phyloP scores from a whole-genome alignment of 1,139 yeast genomes.

The Dujonia santamariae region DNA sequence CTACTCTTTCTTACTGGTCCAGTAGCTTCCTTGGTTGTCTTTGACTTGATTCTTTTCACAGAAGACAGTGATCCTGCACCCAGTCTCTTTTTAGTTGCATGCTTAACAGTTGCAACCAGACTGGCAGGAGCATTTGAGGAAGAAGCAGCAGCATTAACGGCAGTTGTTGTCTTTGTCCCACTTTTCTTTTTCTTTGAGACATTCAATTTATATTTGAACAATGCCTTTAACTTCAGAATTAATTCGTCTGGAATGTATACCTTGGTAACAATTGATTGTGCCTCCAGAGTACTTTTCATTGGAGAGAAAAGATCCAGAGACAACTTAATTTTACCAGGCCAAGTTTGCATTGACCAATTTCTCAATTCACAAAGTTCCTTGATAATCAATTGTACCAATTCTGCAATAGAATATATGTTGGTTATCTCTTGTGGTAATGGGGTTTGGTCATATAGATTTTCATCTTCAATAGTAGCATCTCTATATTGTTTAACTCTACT shows the following conservation, averaged over 20 bases:
- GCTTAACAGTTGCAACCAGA: neutral
- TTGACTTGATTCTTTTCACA: neutral
- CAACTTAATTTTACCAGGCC: conserved; percentile 75
- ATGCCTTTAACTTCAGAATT: conserved; percentile 25
- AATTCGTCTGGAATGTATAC: conserved; percentile 48
- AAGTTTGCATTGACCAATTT: conserved; percentile 71
- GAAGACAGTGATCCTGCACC: conserved; percentile 1
- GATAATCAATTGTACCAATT: conserved; percentile 65
- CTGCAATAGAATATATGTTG: conserved; percentile 66
- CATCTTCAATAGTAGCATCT: conserved; percentile 46
- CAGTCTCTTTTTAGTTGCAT: conserved; percentile 5
- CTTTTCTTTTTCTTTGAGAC: conserved; percentile 14
- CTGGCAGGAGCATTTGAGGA: neutral
- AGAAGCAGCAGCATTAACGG: neutral
- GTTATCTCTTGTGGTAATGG: conserved; percentile 24
- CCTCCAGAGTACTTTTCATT: conserved; percentile 44
- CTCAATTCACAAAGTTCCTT: conserved; percentile 55
- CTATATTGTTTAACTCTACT: conserved; percentile 78
- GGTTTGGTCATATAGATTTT: conserved; percentile 28
- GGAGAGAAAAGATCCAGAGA: conserved; percentile 65
- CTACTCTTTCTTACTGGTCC: conserved; percentile 43
- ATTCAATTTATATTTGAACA: conserved; percentile 23
- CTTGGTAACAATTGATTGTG: conserved; percentile 42
- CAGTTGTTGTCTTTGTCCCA: neutral
- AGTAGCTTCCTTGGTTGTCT: conserved; percentile 32